Conservation (phyloP, 2,329 filamentous ascomycete species). For the Xylaria sp. region DNA sequence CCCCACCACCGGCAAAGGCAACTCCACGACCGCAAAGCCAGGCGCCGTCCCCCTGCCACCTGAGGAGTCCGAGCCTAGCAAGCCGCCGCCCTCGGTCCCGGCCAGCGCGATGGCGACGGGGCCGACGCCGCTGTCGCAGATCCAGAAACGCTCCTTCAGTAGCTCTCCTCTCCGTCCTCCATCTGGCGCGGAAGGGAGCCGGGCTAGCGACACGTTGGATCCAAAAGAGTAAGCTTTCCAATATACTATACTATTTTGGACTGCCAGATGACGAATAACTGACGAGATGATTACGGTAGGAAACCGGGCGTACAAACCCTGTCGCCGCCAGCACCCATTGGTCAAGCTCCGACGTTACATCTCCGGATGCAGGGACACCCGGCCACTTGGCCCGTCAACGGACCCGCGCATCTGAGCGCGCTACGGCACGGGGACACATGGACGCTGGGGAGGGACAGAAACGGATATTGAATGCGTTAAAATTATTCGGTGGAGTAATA, state of each 20-base stretch:
- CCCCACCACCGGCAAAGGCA: neutral
- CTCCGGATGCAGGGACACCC: conserved; percentile 12
- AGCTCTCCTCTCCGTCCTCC: too few species aligned
- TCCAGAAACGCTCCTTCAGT: conserved; percentile 22
- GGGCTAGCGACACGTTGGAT: neutral
- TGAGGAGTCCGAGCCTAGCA: neutral
- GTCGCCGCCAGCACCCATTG: too few species aligned
- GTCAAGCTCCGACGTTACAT: conserved; percentile 4
- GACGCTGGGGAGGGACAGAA: too few species aligned
- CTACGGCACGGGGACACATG: neutral
- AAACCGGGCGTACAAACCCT: too few species aligned
- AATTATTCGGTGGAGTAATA: too few species aligned
- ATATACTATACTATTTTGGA: too few species aligned
- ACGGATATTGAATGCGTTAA: too few species aligned
- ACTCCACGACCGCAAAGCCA: too few species aligned
- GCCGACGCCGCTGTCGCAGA: conserved; percentile 17
- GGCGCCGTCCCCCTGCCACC: too few species aligned
- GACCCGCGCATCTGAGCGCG: neutral
- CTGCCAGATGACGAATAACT: too few species aligned
- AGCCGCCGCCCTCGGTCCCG: neutral
- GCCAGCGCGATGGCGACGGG: conserved; percentile 11
- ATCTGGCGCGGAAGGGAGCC: too few species aligned
- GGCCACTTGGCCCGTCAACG: conserved; percentile 8
- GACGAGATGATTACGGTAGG: too few species aligned
- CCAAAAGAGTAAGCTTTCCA: neutral